phyloP scores from a whole-genome alignment of 805 yeast species.

The Yarrowia phangngaensis region DNA sequence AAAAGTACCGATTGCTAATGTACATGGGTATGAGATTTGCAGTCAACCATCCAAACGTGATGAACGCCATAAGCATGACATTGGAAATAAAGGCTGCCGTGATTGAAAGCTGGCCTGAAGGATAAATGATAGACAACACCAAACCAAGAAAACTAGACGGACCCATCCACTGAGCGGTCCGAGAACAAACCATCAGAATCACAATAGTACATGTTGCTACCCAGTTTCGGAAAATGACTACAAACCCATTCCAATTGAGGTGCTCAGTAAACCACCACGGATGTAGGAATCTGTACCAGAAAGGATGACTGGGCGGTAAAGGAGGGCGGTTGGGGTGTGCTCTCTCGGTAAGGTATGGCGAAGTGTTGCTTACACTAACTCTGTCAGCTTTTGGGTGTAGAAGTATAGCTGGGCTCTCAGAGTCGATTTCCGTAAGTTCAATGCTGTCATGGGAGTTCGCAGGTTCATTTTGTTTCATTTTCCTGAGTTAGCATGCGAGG shows the following conservation, averaged over 20 bases:
- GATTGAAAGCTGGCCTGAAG: constrained; percentile 16
- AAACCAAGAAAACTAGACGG: constrained; percentile 10
- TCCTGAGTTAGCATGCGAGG: too few species aligned
- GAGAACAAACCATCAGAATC: constrained; percentile 6
- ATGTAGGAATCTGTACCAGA: constrained; percentile 6
- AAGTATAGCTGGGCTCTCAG: too few species aligned
- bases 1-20: constrained; percentile 11
- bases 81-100: constrained; percentile 13
- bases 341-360: constrained; percentile 12
- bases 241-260: constrained; percentile 2
- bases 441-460: too few species aligned
- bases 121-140: constrained; percentile 12
- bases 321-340: constrained; percentile 22
- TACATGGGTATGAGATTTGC: constrained; percentile 17
- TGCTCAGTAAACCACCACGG: constrained; percentile 20
- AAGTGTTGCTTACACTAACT: constrained; percentile 3
- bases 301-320: neutral
- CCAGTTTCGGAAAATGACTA: constrained; percentile 15
- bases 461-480: too few species aligned
- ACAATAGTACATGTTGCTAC: neutral
- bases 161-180: constrained; percentile 9
- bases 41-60: constrained; percentile 26
- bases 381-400: too few species aligned
- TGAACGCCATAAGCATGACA: constrained; percentile 12
- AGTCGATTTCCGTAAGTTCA: too few species aligned